These are phyloP conservation scores for Xylaria cubensis DNA, from an alignment of 495 filamentous ascomycete genomes.

Conservation along the genomic window DNA sequence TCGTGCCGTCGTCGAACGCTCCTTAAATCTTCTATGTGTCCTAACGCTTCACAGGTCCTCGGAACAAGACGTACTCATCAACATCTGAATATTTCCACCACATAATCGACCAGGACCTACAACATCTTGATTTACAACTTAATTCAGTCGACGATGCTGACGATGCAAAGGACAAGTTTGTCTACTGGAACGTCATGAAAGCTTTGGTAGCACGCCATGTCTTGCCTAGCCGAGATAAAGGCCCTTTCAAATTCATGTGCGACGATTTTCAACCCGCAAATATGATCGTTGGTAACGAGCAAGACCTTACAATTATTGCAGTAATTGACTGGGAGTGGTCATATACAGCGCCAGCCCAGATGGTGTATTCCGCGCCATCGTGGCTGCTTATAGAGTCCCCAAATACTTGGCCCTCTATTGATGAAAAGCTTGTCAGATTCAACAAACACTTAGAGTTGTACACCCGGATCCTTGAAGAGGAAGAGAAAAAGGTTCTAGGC, in stretches of 20 bases:
- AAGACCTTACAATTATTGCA: conserved; percentile 3
- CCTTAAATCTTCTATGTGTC: conserved; percentile 21
- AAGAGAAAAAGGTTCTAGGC: conserved; percentile 12
- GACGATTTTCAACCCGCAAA: background rate
- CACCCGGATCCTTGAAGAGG: conserved; percentile 24
- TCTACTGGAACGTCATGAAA: background rate
- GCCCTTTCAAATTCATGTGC: background rate
- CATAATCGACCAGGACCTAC: background rate
- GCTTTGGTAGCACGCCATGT: background rate
- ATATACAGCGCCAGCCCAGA: conserved; percentile 34
- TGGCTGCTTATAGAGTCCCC: conserved; percentile 34
- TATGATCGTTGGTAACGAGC: background rate
- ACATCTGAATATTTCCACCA: background rate
- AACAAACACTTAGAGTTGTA: conserved; percentile 23
- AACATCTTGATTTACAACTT: background rate
- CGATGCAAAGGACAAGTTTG: background rate
- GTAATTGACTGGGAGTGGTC: conserved; percentile 39
- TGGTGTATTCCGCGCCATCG: conserved; percentile 27
- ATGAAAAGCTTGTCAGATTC: conserved; percentile 28
- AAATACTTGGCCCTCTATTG: conserved; percentile 23
- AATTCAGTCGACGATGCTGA: background rate
- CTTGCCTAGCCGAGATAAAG: background rate
- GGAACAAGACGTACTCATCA: background rate
- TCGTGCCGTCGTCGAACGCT: background rate
- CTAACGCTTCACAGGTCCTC: background rate